phyloP scores from a whole-genome alignment of 2,329 filamentous ascomycete genomes.

The Clonostachys solani region DNA sequence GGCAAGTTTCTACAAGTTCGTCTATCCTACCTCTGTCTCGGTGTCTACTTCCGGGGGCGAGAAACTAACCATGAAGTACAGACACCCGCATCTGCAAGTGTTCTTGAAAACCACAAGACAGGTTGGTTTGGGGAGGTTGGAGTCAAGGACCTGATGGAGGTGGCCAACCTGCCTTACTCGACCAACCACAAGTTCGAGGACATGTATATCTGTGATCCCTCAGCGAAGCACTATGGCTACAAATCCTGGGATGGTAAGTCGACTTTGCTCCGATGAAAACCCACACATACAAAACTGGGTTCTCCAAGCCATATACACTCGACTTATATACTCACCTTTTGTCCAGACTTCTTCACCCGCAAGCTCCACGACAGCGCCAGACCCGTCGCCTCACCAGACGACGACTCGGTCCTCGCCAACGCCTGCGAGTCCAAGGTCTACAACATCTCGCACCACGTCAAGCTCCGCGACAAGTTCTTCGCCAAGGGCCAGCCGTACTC shows the following conservation, averaged over 20 bases:
- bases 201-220: constrained; percentile 56
- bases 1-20: constrained; percentile 45
- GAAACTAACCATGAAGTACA: constrained; percentile 6
- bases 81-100: constrained; percentile 49
- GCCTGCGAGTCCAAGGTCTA: constrained; percentile 61
- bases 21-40: not conserved
- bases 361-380: constrained; percentile 46
- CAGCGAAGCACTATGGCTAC: constrained; percentile 51
- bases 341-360: constrained; percentile 62
- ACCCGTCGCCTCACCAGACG: constrained; percentile 51
- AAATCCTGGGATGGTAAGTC: constrained; percentile 60
- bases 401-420: constrained; percentile 53
- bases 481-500: constrained; percentile 68
- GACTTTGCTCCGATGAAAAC: not conserved
- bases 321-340: constrained; percentile 2
- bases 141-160: constrained; percentile 40
- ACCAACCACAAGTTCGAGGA: constrained; percentile 48
- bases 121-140: constrained; percentile 55
- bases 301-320: not conserved
- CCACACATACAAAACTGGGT: not conserved
- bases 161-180: constrained; percentile 40
- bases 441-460: constrained; percentile 42
- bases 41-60: not conserved
- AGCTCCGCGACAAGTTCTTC: constrained; percentile 60
- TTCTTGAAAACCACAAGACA: constrained; percentile 32